Evolutionary conservation across 805 yeast species (phyloP).

Genomic region (Candida ficus): DNA sequence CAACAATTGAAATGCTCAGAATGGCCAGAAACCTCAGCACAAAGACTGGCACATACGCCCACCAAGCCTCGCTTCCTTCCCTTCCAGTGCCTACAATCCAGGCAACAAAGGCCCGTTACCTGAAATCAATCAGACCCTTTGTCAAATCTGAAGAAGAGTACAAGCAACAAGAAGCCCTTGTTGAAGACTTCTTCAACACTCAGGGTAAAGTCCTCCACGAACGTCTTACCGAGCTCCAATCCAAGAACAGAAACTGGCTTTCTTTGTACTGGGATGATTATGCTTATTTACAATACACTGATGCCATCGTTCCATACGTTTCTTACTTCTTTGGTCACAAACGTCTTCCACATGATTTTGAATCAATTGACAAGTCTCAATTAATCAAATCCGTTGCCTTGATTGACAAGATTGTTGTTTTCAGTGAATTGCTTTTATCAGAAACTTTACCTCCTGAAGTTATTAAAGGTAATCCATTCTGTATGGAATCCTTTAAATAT

Average conservation of each 20-base stretch:
- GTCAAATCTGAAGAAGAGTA: slow-evolving; percentile 46
- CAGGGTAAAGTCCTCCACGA: slow-evolving; percentile 64
- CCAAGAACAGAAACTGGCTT: slow-evolving; percentile 71
- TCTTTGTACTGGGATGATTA: slow-evolving; percentile 90
- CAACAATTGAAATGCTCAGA: too few species aligned
- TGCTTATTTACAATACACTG: slow-evolving; percentile 86
- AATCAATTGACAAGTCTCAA: slow-evolving; percentile 54
- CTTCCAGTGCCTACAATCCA: slow-evolving; percentile 83
- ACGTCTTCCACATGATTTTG: slow-evolving; percentile 42
- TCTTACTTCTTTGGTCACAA: slow-evolving; percentile 86
- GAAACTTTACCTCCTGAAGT: slow-evolving; percentile 78
- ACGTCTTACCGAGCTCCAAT: slow-evolving; percentile 48
- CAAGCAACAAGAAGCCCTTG: slow-evolving; percentile 47
- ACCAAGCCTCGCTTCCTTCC: slow-evolving; percentile 70
- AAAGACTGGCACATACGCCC: slow-evolving; percentile 61
- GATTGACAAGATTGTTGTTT: slow-evolving; percentile 60
- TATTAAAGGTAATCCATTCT: slow-evolving; percentile 74
- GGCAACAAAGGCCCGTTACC: slow-evolving; percentile 63
- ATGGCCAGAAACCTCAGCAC: slow-evolving; percentile 26
- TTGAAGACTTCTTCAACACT: slow-evolving; percentile 67
- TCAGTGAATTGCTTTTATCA: slow-evolving; percentile 58
- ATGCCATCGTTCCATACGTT: slow-evolving; percentile 92
- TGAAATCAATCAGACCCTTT: slow-evolving; percentile 69
- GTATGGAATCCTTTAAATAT: slow-evolving; percentile 88
- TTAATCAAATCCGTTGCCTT: slow-evolving; percentile 72